Percentiles rank a stretch among this genome's conserved stretches.
phyloP scores from a whole-genome alignment of 306 rosid species.

The Cucumis cinereus region DNA sequence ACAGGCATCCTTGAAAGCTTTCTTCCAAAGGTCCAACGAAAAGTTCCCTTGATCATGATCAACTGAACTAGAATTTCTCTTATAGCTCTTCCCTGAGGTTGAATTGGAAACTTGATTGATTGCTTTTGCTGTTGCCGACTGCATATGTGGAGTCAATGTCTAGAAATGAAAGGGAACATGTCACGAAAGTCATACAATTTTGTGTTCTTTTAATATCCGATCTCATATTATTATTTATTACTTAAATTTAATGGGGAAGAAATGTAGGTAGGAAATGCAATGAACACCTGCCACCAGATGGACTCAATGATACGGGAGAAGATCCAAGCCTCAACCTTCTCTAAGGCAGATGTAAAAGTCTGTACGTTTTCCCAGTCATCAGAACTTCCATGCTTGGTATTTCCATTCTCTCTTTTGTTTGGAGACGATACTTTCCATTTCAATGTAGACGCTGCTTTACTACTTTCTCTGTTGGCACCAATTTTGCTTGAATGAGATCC shows the following conservation, averaged over 20 bases:
- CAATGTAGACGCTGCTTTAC: conserved; percentile 27
- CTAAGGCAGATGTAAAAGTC: conserved; percentile 50
- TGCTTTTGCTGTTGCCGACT: conserved; percentile 35
- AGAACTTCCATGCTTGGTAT: conserved; percentile 24
- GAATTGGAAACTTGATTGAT: conserved; percentile 20
- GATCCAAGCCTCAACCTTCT: conserved; percentile 86
- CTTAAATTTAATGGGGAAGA: background rate
- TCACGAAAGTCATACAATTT: conserved; percentile 16
- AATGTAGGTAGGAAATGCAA: conserved; percentile 1
- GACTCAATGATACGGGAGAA: conserved; percentile 90
- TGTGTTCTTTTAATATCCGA: background rate
- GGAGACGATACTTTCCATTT: conserved; percentile 55
- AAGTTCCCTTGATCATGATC: conserved; percentile 57
- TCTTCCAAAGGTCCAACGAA: conserved; percentile 80
- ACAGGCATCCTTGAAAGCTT: conserved; percentile 68
- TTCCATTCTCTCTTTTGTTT: conserved; percentile 27
- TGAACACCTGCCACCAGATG: conserved; percentile 94
- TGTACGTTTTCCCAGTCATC: conserved; percentile 53
- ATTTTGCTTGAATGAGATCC: conserved; percentile 36
- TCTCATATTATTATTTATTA: background rate
- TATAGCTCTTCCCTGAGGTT: conserved; percentile 28
- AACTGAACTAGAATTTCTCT: conserved; percentile 31
- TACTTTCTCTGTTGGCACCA: conserved; percentile 30
- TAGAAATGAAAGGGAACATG: conserved; percentile 21
- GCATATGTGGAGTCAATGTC: conserved; percentile 95